Conservation (phyloP, 352 stramenopile species). For the Aphanomyces cochlioides region DNA sequence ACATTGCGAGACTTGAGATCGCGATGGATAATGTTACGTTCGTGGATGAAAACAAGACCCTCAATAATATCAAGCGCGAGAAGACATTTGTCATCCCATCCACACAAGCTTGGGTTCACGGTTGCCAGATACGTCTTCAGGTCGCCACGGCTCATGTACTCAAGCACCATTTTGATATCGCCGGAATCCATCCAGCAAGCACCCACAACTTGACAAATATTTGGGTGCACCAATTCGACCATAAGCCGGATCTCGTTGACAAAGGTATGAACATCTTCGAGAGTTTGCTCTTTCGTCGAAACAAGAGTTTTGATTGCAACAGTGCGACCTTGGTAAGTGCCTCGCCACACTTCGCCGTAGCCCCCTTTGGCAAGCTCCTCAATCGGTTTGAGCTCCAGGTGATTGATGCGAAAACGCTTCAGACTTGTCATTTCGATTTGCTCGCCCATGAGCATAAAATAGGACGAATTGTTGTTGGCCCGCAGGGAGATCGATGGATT, state of each 20-base stretch:
- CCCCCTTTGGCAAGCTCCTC: slow-evolving; percentile 45
- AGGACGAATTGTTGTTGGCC: neutral
- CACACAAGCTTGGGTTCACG: slow-evolving; percentile 40
- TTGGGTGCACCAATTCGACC: slow-evolving; percentile 55
- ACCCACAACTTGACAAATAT: slow-evolving; percentile 63
- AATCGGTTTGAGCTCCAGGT: neutral
- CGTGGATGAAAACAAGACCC: slow-evolving; percentile 70
- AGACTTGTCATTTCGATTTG: slow-evolving; percentile 16
- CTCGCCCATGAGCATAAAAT: slow-evolving; percentile 7
- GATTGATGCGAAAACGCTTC: slow-evolving; percentile 14
- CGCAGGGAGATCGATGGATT: neutral
- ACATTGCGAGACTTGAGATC: slow-evolving; percentile 72
- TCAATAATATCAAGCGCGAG: slow-evolving; percentile 73
- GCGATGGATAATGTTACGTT: slow-evolving; percentile 59
- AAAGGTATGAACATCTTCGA: slow-evolving; percentile 51
- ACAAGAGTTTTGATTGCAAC: slow-evolving; percentile 54
- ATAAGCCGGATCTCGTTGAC: slow-evolving; percentile 61
- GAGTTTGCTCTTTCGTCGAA: slow-evolving; percentile 35
- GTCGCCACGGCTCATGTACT: slow-evolving; percentile 68
- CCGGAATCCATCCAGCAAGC: slow-evolving; percentile 61
- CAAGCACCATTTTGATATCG: slow-evolving; percentile 56
- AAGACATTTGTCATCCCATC: slow-evolving; percentile 66
- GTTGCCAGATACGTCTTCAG: slow-evolving; percentile 44
- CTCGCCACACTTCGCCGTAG: slow-evolving; percentile 61
- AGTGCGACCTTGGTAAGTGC: slow-evolving; percentile 37